Evolutionary conservation across 2,329 filamentous ascomycete genomes (phyloP).

Genomic region (Alternaria sp.): DNA sequence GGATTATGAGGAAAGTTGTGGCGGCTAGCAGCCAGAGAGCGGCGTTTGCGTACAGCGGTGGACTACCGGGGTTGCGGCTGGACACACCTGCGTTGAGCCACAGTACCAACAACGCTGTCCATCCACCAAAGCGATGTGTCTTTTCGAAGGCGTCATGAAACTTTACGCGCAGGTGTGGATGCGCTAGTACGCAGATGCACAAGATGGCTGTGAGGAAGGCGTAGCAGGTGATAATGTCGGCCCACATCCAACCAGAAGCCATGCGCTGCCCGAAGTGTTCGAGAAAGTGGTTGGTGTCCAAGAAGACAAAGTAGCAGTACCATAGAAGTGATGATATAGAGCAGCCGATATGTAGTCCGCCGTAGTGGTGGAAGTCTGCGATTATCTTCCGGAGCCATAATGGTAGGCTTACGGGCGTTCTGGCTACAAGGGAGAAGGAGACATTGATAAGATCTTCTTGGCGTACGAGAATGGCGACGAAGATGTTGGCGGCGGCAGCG

Average conservation of each 20-base stretch:
- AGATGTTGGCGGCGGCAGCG: slow-evolving; percentile 44
- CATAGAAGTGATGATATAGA: slow-evolving; percentile 46
- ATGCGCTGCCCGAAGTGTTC: neutral
- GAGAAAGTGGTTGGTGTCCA: slow-evolving; percentile 35
- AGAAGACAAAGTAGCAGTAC: slow-evolving; percentile 52
- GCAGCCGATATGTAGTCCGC: slow-evolving; percentile 44
- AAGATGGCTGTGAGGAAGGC: slow-evolving; percentile 24
- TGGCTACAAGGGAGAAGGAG: slow-evolving; percentile 36
- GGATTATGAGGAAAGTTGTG: slow-evolving; percentile 69
- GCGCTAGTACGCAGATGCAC: slow-evolving; percentile 32
- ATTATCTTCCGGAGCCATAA: slow-evolving; percentile 30
- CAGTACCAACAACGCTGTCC: slow-evolving; percentile 36
- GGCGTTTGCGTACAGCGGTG: slow-evolving; percentile 13
- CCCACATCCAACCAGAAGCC: slow-evolving; percentile 26
- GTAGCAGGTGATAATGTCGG: slow-evolving; percentile 22
- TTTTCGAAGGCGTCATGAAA: slow-evolving; percentile 46
- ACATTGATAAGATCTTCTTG: slow-evolving; percentile 44
- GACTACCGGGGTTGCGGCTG: neutral
- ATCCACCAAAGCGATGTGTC: slow-evolving; percentile 45
- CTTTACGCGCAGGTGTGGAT: slow-evolving; percentile 28
- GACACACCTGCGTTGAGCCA: slow-evolving; percentile 29
- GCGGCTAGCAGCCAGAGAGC: slow-evolving; percentile 70
- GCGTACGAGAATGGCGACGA: slow-evolving; percentile 37
- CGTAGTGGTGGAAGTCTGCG: slow-evolving; percentile 41
- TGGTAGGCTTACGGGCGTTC: slow-evolving; percentile 29